Evolutionary conservation across 2,329 filamentous ascomycete genomes (phyloP).

Genomic region (Stromatinia cepivora): DNA sequence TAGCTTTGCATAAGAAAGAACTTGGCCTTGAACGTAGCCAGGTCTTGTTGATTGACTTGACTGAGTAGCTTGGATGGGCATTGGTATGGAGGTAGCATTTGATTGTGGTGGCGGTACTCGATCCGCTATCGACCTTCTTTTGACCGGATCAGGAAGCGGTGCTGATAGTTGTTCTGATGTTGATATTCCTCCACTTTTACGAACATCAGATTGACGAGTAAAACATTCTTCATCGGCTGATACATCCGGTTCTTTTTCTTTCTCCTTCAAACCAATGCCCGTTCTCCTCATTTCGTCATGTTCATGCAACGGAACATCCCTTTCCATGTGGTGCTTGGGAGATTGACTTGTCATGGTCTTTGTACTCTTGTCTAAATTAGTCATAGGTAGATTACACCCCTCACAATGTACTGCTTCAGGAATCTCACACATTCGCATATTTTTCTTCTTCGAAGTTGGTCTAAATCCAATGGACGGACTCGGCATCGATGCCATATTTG

Average conservation of each 20-base stretch:
- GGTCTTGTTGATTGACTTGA: slow-evolving; percentile 16
- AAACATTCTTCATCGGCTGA: slow-evolving; percentile 11
- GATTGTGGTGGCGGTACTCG: background rate
- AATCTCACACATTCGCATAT: background rate
- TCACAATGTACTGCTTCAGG: background rate
- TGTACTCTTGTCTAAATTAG: background rate
- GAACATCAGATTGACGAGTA: slow-evolving; percentile 8
- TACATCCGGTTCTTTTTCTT: background rate
- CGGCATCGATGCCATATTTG: no score
- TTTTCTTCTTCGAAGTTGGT: background rate
- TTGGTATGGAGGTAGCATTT: background rate
- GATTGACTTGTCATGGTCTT: background rate
- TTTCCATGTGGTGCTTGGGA: background rate
- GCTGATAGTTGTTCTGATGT: background rate
- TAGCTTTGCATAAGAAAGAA: slow-evolving; percentile 5
- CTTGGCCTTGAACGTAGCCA: slow-evolving; percentile 4
- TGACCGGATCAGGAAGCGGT: slow-evolving; percentile 18
- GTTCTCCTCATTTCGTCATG: background rate
- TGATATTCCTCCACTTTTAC: background rate
- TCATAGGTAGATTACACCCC: slow-evolving; percentile 6
- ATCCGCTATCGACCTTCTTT: slow-evolving; percentile 8
- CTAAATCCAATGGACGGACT: background rate
- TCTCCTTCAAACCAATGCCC: background rate
- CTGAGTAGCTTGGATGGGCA: background rate
- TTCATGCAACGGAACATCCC: background rate